phyloP scores from a whole-genome alignment of 2,329 filamentous ascomycete species.

The Knufia fluminis region DNA sequence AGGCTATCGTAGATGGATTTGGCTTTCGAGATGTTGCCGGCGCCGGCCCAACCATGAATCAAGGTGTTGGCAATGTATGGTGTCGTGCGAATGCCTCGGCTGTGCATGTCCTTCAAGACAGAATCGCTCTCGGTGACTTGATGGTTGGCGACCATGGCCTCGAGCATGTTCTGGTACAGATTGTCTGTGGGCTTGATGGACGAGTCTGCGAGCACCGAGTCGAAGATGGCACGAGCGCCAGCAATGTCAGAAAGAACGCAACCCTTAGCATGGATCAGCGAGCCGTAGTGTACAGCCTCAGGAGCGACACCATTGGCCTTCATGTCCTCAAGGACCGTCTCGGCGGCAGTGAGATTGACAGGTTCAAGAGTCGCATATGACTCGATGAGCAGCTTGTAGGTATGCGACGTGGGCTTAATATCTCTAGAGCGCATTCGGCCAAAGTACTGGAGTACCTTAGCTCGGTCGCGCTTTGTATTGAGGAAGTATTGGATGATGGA shows the following conservation, averaged over 20 bases:
- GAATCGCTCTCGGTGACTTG: constrained; percentile 65
- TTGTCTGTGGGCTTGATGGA: constrained; percentile 67
- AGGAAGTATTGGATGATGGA: constrained; percentile 99
- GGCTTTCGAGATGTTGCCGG: constrained; percentile 70
- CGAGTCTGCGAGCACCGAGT: constrained; percentile 61
- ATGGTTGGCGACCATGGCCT: constrained; percentile 94
- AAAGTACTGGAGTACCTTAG: constrained; percentile 89
- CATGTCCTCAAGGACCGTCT: constrained; percentile 72
- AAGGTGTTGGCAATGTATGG: constrained; percentile 97
- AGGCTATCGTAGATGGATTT: constrained; percentile 72
- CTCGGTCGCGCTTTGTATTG: constrained; percentile 90
- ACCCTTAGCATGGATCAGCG: constrained; percentile 88
- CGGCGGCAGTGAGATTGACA: constrained; percentile 77
- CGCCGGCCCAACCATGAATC: constrained; percentile 90
- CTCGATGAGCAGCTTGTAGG: constrained; percentile 94
- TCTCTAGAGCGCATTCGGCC: constrained; percentile 82
- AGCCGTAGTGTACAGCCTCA: constrained; percentile 91
- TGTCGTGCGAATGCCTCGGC: constrained; percentile 69
- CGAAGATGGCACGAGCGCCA: constrained; percentile 72
- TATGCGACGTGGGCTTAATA: constrained; percentile 88
- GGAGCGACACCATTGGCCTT: constrained; percentile 63
- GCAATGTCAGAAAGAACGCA: constrained; percentile 88
- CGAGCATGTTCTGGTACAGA: constrained; percentile 92
- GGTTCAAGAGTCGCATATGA: constrained; percentile 91
- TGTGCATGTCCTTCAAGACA: constrained; percentile 66